A percentile compares a stretch with the other conserved stretches of the same genome.
These are phyloP conservation scores for Sporodiniella umbellata DNA, from an alignment of 371 early-diverging fungal genomes.

Conservation along the genomic window DNA sequence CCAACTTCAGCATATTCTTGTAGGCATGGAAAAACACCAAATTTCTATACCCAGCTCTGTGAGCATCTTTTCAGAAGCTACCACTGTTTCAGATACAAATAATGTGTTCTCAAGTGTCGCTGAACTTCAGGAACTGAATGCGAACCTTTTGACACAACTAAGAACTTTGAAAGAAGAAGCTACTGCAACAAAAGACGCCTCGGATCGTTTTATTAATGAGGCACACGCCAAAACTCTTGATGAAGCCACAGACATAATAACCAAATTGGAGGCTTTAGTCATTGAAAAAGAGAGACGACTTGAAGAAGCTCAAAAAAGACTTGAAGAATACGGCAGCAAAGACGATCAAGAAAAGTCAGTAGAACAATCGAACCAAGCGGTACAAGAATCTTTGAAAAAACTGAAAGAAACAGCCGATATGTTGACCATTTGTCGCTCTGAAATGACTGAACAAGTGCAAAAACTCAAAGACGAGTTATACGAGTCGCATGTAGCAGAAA, in stretches of 20 bases:
- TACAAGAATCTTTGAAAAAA: background rate
- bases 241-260: background rate
- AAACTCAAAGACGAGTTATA: slow-evolving; percentile 5
- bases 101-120: slow-evolving; percentile 10
- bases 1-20: slow-evolving; percentile 14
- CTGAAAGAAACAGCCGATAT: background rate
- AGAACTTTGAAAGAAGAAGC: background rate
- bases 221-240: background rate
- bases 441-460: slow-evolving; percentile 2
- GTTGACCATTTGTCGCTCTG: slow-evolving; percentile 1
- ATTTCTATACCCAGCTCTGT: slow-evolving; percentile 8
- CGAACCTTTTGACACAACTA: background rate
- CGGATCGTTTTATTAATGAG: background rate
- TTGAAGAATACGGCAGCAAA: background rate
- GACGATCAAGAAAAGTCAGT: background rate
- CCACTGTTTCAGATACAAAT: background rate
- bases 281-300: background rate
- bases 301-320: background rate
- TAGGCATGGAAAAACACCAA: slow-evolving; percentile 8
- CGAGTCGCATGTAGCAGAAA: slow-evolving; percentile 1
- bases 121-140: slow-evolving; percentile 10
- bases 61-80: background rate
- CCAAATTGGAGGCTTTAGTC: background rate
- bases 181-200: background rate
- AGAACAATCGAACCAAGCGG: background rate